Evolutionary conservation across 495 filamentous ascomycete genomes (phyloP).

Genomic region (Podospora fimiseda): DNA sequence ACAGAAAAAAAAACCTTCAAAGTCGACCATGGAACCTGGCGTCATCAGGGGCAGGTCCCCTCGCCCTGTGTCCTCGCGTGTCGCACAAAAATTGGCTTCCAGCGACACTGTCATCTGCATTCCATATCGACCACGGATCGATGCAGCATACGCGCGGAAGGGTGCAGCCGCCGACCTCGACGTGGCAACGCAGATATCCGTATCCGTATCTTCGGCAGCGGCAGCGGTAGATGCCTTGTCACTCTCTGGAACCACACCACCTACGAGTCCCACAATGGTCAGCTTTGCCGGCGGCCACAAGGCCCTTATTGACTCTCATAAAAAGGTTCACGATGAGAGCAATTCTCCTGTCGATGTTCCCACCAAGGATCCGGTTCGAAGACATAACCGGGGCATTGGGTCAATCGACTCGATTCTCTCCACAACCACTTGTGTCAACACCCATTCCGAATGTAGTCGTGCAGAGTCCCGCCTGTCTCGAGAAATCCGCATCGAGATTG

Average conservation of each 20-base stretch:
- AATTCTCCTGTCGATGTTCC: neutral
- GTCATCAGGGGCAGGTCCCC: slow-evolving; percentile 23
- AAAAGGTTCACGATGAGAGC: slow-evolving; percentile 6
- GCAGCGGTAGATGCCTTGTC: slow-evolving; percentile 19
- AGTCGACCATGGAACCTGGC: slow-evolving; percentile 20
- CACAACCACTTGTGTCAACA: slow-evolving; percentile 30
- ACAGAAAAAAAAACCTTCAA: slow-evolving; percentile 1
- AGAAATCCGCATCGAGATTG: slow-evolving; percentile 15
- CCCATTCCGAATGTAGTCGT: slow-evolving; percentile 27
- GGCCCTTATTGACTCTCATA: slow-evolving; percentile 5
- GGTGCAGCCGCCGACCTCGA: slow-evolving; percentile 14
- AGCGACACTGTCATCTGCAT: slow-evolving; percentile 18
- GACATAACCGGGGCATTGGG: slow-evolving; percentile 22
- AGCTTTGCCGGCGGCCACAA: slow-evolving; percentile 9
- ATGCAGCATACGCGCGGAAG: slow-evolving; percentile 18
- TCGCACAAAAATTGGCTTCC: slow-evolving; percentile 27
- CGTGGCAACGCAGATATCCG: neutral
- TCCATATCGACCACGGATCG: slow-evolving; percentile 18
- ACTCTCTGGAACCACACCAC: slow-evolving; percentile 24
- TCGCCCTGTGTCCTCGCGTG: slow-evolving; percentile 17
- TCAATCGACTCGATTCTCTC: slow-evolving; percentile 29
- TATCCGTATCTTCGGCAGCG: slow-evolving; percentile 5
- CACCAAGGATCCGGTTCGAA: slow-evolving; percentile 17
- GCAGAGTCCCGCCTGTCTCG: slow-evolving; percentile 24
- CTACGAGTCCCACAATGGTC: slow-evolving; percentile 21